These are phyloP conservation scores for Balamuthia mandrillaris DNA, from an alignment of 208 protist genomes.

Conservation along the genomic window DNA sequence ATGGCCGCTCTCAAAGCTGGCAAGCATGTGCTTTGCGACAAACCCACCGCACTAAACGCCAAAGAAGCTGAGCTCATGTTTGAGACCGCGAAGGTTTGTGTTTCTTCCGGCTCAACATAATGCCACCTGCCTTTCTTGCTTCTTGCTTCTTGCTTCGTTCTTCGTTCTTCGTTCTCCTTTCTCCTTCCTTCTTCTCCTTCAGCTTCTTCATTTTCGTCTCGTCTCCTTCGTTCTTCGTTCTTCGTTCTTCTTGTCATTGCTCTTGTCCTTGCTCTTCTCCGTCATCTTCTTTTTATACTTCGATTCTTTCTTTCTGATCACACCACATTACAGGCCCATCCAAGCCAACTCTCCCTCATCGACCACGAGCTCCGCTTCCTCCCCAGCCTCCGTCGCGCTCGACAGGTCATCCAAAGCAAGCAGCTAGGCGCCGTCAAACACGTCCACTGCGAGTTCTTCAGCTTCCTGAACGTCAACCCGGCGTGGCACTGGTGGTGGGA, in stretches of 20 bases:
- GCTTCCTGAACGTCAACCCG: background rate
- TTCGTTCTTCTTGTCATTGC: too few species aligned
- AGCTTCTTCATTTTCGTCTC: too few species aligned
- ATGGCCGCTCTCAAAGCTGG: too few species aligned
- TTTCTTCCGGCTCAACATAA: background rate
- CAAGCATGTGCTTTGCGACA: slow-evolving; percentile 58
- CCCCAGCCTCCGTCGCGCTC: background rate
- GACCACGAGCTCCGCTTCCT: slow-evolving; percentile 54
- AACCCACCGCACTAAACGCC: slow-evolving; percentile 44
- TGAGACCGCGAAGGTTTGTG: background rate
- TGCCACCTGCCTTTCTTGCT: too few species aligned
- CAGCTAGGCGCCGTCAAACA: slow-evolving; percentile 31
- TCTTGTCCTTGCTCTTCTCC: too few species aligned
- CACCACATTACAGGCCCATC: slow-evolving; percentile 34
- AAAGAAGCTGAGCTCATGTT: slow-evolving; percentile 38
- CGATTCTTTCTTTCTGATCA: too few species aligned
- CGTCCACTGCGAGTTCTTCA: background rate
- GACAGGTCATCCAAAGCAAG: slow-evolving; percentile 12
- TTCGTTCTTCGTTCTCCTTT: too few species aligned
- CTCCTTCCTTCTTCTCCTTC: too few species aligned
- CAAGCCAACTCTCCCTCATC: slow-evolving; percentile 31
- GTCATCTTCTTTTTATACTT: too few species aligned
- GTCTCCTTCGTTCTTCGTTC: too few species aligned
- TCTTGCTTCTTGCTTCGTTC: too few species aligned
- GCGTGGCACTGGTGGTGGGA: slow-evolving; percentile 58